phyloP scores from a whole-genome alignment of 495 filamentous ascomycete species.

The Penicillium alfredii region DNA sequence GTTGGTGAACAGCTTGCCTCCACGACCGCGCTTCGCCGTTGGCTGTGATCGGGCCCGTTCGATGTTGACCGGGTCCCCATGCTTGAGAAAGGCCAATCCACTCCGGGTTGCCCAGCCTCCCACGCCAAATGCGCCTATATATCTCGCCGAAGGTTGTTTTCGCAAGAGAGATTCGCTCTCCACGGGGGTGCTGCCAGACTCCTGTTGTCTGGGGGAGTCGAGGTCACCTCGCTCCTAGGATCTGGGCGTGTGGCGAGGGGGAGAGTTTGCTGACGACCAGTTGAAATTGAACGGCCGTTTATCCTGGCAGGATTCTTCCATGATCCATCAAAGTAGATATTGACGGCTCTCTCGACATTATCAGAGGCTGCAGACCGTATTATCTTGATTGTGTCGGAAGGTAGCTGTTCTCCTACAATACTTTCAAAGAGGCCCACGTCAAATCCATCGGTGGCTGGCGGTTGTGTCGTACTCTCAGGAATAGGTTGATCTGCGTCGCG shows the following conservation, averaged over 20 bases:
- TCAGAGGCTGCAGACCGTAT: slow-evolving; percentile 55
- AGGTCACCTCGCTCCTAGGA: not conserved
- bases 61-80: slow-evolving; percentile 74
- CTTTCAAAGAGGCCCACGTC: slow-evolving; percentile 62
- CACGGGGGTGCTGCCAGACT: not conserved
- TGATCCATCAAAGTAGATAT: slow-evolving; percentile 90
- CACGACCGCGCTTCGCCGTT: slow-evolving; percentile 46
- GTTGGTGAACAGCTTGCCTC: slow-evolving; percentile 44
- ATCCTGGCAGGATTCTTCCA: slow-evolving; percentile 54
- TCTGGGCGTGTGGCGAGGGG: too few relatives aligned
- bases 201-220: not conserved
- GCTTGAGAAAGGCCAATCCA: slow-evolving; percentile 63
- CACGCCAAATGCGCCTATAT: slow-evolving; percentile 88
- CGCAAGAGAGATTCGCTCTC: slow-evolving; percentile 13
- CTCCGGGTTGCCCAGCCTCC: slow-evolving; percentile 90
- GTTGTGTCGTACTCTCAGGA: not conserved
- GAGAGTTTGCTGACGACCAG: slow-evolving; percentile 9
- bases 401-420: slow-evolving; percentile 64
- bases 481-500: not conserved
- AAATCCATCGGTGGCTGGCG: slow-evolving; percentile 40
- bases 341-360: slow-evolving; percentile 62
- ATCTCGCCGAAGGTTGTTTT: slow-evolving; percentile 59
- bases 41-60: slow-evolving; percentile 75
- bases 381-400: slow-evolving; percentile 40
- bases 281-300: slow-evolving; percentile 4